These are phyloP conservation scores for Drechslerella coelobrocha DNA, from an alignment of 2,329 filamentous ascomycete species.

Conservation along the genomic window DNA sequence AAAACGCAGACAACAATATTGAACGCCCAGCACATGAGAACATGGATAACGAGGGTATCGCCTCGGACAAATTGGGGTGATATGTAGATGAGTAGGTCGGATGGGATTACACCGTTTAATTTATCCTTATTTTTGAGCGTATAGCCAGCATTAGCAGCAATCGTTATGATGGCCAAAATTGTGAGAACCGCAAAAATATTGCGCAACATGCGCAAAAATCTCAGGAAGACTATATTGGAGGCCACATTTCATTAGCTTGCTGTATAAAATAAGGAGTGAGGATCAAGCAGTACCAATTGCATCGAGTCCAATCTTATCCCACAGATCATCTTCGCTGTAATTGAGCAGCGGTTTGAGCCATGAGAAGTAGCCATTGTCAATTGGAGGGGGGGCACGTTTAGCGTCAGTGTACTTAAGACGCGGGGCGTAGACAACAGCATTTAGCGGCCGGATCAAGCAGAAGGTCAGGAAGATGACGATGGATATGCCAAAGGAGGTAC, in stretches of 20 bases:
- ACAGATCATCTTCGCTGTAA: slow-evolving; percentile 76
- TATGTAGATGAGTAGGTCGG: slow-evolving; percentile 63
- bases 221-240: slow-evolving; percentile 46
- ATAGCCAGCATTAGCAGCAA: slow-evolving; percentile 35
- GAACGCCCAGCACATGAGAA: slow-evolving; percentile 69
- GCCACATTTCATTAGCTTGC: slow-evolving; percentile 51
- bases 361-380: slow-evolving; percentile 84
- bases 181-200: slow-evolving; percentile 45
- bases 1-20: slow-evolving; percentile 79
- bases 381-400: slow-evolving; percentile 82
- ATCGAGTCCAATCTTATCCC: slow-evolving; percentile 87
- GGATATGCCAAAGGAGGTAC: slow-evolving; percentile 78
- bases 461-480: slow-evolving; percentile 77
- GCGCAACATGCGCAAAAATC: slow-evolving; percentile 48
- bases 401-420: slow-evolving; percentile 91
- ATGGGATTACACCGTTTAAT: background rate
- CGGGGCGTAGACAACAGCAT: slow-evolving; percentile 90
- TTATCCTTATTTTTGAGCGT: slow-evolving; percentile 49
- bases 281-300: slow-evolving; percentile 64
- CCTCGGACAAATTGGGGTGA: slow-evolving; percentile 67
- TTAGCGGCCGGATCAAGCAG: slow-evolving; percentile 87
- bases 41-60: slow-evolving; percentile 66
- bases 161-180: slow-evolving; percentile 29
- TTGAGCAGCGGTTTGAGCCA: slow-evolving; percentile 82
- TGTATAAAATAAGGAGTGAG: slow-evolving; percentile 50